Percentiles rank a stretch among this genome's conserved stretches.
Evolutionary conservation across 805 yeast genomes (phyloP).

Genomic region (Saturnispora hagleri): DNA sequence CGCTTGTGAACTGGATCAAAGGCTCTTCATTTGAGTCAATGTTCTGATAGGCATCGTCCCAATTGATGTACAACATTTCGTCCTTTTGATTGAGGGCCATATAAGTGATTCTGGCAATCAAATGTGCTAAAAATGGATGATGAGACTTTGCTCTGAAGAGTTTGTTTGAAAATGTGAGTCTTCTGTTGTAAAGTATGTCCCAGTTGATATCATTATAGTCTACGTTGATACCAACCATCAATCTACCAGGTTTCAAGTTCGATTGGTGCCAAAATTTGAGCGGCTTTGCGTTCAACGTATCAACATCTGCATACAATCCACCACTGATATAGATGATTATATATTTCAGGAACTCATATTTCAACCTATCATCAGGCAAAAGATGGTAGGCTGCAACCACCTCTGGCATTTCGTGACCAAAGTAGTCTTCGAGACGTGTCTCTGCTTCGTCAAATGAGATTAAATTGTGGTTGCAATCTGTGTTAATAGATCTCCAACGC

Average conservation of each 20-base stretch:
- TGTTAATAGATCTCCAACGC: constrained; percentile 27
- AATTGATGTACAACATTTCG: constrained; percentile 19
- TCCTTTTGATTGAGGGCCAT: constrained; percentile 21
- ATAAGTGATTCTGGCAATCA: constrained; percentile 26
- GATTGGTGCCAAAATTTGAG: constrained; percentile 25
- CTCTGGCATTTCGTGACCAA: constrained; percentile 36
- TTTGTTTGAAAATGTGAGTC: constrained; percentile 23
- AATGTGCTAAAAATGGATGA: constrained; percentile 28
- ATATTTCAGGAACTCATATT: constrained; percentile 49
- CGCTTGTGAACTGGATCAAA: constrained; percentile 26
- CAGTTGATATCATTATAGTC: constrained; percentile 27
- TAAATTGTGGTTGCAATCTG: constrained; percentile 24
- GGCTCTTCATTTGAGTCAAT: constrained; percentile 29
- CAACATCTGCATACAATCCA: constrained; percentile 57
- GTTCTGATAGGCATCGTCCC: constrained; percentile 24
- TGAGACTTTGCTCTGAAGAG: constrained; percentile 26
- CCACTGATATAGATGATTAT: constrained; percentile 43
- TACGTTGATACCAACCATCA: constrained; percentile 24
- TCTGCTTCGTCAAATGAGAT: constrained; percentile 24
- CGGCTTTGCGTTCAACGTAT: constrained; percentile 46
- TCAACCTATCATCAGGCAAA: constrained; percentile 42
- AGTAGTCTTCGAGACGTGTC: constrained; percentile 20
- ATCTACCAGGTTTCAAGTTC: constrained; percentile 14
- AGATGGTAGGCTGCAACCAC: constrained; percentile 39
- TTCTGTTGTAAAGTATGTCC: constrained; percentile 26